These are phyloP conservation scores for Citrus hindsii DNA, from an alignment of 345 rosid species.

Conservation along the genomic window DNA sequence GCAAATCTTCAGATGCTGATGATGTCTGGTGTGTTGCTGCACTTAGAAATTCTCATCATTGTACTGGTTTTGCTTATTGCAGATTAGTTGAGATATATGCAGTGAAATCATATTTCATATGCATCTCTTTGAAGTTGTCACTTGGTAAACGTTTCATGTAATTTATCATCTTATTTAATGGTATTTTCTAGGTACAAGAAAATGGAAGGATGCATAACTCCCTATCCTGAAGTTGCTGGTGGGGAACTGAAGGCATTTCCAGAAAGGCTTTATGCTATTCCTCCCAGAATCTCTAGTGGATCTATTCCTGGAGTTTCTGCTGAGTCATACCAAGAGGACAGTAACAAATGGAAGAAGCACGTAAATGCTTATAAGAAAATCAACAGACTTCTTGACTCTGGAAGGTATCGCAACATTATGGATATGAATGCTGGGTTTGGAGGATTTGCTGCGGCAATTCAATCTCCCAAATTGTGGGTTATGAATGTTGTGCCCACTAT, in stretches of 20 bases:
- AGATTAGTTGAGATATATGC: not conserved
- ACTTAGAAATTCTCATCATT: conserved; percentile 5
- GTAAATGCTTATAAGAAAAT: conserved; percentile 81
- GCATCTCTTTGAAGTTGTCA: not conserved
- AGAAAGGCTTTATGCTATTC: conserved; percentile 71
- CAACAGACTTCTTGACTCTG: conserved; percentile 67
- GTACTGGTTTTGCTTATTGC: not conserved
- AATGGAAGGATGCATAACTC: conserved; percentile 85
- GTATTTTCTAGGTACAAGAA: conserved; percentile 72
- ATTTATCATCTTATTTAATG: conserved; percentile 11
- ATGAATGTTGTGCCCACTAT: conserved; percentile 98
- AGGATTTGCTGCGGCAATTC: conserved; percentile 89
- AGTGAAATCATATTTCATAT: not conserved
- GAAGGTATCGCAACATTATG: conserved; percentile 94
- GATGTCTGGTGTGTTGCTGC: conserved; percentile 76
- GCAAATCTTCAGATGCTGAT: conserved; percentile 67
- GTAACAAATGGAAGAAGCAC: conserved; percentile 75
- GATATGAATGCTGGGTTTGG: conserved; percentile 99
- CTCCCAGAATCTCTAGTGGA: conserved; percentile 86
- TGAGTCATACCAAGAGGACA: conserved; percentile 78
- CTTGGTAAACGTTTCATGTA: not conserved
- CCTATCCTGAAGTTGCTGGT: conserved; percentile 79
- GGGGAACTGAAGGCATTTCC: conserved; percentile 72
- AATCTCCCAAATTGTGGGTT: conserved; percentile 78
- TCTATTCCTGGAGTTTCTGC: conserved; percentile 82